Percentiles rank a stretch among this genome's conserved stretches.
Evolutionary conservation across 2,329 filamentous ascomycete species (phyloP).

Genomic region (Diaporthe citri): DNA sequence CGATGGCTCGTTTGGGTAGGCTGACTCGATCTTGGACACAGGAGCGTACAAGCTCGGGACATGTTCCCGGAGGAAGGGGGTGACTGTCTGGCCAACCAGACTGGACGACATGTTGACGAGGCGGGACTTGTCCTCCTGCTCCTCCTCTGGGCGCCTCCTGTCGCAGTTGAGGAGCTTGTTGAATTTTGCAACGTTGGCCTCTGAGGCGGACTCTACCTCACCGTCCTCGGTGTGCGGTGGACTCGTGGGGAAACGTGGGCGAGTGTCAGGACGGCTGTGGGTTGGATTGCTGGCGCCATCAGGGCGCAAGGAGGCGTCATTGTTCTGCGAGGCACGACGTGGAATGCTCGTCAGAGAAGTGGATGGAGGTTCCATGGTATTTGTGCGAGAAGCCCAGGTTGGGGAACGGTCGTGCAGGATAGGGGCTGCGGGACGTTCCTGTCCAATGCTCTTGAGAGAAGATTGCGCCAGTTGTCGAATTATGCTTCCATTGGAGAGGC

Average conservation of each 20-base stretch:
- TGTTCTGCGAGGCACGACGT: constrained; percentile 35
- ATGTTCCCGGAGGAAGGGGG: constrained; percentile 90
- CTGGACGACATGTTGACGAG: constrained; percentile 72
- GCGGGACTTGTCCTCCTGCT: constrained; percentile 61
- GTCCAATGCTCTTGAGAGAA: constrained; percentile 35
- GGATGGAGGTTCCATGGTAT: constrained; percentile 39
- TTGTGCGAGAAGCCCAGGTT: constrained; percentile 29
- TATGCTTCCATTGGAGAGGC: constrained; percentile 37
- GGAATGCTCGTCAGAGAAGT: constrained; percentile 30
- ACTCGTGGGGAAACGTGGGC: constrained; percentile 35
- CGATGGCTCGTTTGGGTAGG: constrained; percentile 58
- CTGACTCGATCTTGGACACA: constrained; percentile 65
- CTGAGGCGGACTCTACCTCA: constrained; percentile 33
- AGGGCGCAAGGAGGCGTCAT: constrained; percentile 32
- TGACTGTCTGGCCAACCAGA: constrained; percentile 82
- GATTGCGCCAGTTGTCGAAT: constrained; percentile 36
- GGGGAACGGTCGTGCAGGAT: constrained; percentile 25
- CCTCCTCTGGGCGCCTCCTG: constrained; percentile 62
- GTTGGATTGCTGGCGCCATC: constrained; percentile 27
- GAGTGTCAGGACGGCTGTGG: constrained; percentile 29
- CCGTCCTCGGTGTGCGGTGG: constrained; percentile 46
- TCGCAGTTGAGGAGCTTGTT: constrained; percentile 61
- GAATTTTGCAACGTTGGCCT: constrained; percentile 30
- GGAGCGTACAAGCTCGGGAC: constrained; percentile 92
- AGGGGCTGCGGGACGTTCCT: constrained; percentile 17